These are phyloP conservation scores for Paramecium bursaria DNA, from an alignment of 73 alveolate genomes.

Conservation along the genomic window DNA sequence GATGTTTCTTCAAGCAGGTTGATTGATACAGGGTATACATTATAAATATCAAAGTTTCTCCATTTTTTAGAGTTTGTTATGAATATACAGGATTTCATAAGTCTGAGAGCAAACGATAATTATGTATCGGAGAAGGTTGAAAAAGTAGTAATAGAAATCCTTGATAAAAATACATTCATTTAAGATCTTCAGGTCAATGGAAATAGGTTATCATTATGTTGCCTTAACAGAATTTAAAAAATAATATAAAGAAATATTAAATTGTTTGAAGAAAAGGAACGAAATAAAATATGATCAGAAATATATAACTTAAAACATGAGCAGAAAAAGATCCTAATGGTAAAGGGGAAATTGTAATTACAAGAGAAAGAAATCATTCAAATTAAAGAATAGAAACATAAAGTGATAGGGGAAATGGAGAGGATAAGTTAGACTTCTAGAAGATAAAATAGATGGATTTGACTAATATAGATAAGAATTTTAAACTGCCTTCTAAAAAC, in stretches of 20 bases:
- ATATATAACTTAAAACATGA: constrained; percentile 93
- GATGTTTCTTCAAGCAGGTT: constrained; percentile 93
- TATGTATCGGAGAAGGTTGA: constrained; percentile 96
- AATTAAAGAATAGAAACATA: constrained; percentile 82
- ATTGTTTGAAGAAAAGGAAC: constrained; percentile 90
- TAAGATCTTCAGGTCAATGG: constrained; percentile 87
- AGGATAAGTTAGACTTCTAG: constrained; percentile 70
- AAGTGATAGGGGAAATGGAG: constrained; percentile 82
- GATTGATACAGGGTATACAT: constrained; percentile 85
- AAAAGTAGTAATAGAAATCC: constrained; percentile 87
- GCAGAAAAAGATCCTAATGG: constrained; percentile 88
- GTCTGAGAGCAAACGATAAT: constrained; percentile 92
- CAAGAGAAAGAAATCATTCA: constrained; percentile 84
- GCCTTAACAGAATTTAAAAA: constrained; percentile 88
- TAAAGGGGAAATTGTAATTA: constrained; percentile 81
- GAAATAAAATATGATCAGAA: constrained; percentile 90
- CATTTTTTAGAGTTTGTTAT: constrained; percentile 87
- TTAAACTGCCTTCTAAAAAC: constrained; percentile 32
- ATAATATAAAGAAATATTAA: constrained; percentile 81
- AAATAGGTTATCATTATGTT: constrained; percentile 93
- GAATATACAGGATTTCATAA: constrained; percentile 80
- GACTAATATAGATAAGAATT: constrained; percentile 41
- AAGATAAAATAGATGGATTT: constrained; percentile 12
- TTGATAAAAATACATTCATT: constrained; percentile 88
- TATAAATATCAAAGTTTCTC: constrained; percentile 51